Conservation (phyloP, 768 basidiomycete species). For the Thelephora aurantiotincta region DNA sequence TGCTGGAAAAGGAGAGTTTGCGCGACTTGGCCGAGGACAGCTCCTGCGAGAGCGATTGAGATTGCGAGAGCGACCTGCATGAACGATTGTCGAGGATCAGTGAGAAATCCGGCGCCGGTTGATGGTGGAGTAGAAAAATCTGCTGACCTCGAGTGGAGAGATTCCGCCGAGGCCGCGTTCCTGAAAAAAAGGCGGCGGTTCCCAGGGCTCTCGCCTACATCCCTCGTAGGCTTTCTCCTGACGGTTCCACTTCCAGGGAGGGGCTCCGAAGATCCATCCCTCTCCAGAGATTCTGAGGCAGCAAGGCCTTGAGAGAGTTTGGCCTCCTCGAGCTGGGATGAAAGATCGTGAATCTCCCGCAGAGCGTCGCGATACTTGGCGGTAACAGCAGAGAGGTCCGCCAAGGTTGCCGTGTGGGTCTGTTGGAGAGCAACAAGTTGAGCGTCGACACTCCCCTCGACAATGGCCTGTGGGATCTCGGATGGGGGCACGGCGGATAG, state of each 20-base stretch:
- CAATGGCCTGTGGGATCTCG: constrained; percentile 11
- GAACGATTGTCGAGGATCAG: constrained; percentile 4
- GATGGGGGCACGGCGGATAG: constrained; percentile 8
- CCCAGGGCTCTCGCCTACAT: constrained; percentile 11
- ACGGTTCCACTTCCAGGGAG: constrained; percentile 21
- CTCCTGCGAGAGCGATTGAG: constrained; percentile 96
- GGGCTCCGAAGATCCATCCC: constrained; percentile 27
- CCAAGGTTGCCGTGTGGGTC: constrained; percentile 66
- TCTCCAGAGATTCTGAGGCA: constrained; percentile 26
- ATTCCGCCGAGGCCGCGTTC: constrained; percentile 77
- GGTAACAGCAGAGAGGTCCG: constrained; percentile 66
- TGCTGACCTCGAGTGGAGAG: constrained; percentile 70
- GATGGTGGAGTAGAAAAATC: constrained; percentile 1
- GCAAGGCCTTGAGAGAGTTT: constrained; percentile 41
- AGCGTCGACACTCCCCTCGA: constrained; percentile 30
- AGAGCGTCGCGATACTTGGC: constrained; percentile 82
- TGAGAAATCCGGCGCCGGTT: background rate
- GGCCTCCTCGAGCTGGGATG: constrained; percentile 79
- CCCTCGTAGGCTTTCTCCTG: constrained; percentile 33
- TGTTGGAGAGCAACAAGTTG: constrained; percentile 70
- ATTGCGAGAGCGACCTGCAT: constrained; percentile 78
- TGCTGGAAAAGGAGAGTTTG: constrained; percentile 64
- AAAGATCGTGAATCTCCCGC: constrained; percentile 84
- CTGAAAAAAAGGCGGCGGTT: constrained; percentile 69
- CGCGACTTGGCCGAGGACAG: constrained; percentile 79